Evolutionary conservation across 495 filamentous ascomycete species (phyloP), one percentile per base, ranked within the genome.

Genomic region (Letharia lupina): DNA sequence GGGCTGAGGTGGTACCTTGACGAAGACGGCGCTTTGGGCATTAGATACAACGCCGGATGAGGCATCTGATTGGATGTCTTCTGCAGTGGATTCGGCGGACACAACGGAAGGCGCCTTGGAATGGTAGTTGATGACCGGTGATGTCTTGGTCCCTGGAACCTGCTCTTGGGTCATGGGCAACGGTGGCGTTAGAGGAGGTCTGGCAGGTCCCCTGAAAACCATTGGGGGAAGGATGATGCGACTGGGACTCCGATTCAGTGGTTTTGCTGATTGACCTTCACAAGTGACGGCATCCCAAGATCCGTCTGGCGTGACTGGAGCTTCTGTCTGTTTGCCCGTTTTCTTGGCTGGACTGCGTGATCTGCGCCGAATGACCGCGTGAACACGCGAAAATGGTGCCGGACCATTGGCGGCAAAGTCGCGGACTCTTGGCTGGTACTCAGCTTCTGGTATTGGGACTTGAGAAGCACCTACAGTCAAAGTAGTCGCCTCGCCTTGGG

Each of bases 1-100:
- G 37, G 77, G 75, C 50, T 67, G 72, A 20, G 75, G 69, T 44
- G 72, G 73, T 47, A 45, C 54, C 23, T 45, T 56, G 41, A 67
- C 54, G 45, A 69, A 33, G 37, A 54, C 61, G 15, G 67, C 69
- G 39, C 52, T 66, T 47, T 66, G 63, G 61, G 67, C 69, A 56
- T 67, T 65, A 40, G 65, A 59, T 23, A 71, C 62, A 7, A 68
- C 39, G 20, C 47, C 65, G 15, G 70, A 70, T 16, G 67, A 62
- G 20, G 62, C 37, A n/a, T 71, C 68, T 7, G 67, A 68, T 12
- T 62, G 52, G 12, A 61, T 37, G 4, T 67, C 67, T 44, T 69
- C 67, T 20, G 58, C 31, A 11, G 56, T n/a, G 13, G 65, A 70
- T 54, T 57, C 69, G 15, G 64, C 61, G 16, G 64, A 69, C 41